Evolutionary conservation across 257 asterid genomes (phyloP).

Genomic region (Solanum appendiculatum): DNA sequence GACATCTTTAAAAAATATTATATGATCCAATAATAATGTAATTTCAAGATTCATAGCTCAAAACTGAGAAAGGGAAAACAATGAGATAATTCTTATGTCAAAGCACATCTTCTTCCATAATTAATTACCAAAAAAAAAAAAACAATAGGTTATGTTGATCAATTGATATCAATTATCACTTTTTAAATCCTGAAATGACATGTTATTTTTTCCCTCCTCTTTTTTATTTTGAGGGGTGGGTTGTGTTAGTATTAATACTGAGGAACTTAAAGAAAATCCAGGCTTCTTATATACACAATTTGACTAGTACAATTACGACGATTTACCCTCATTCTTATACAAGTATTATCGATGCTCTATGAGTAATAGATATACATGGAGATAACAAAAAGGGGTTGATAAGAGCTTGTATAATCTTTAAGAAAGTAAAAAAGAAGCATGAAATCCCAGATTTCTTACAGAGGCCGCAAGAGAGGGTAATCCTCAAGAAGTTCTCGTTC

Average conservation of each 20-base stretch:
- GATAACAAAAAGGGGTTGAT: not conserved
- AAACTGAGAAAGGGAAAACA: not conserved
- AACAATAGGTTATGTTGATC: not conserved
- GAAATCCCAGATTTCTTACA: conserved; percentile 23
- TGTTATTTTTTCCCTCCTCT: not conserved
- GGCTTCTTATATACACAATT: not conserved
- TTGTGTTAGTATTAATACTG: not conserved
- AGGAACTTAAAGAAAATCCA: not conserved
- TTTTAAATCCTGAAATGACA: not conserved
- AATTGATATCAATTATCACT: not conserved
- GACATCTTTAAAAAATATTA: not conserved
- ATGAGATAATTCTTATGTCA: not conserved
- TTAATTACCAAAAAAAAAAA: not conserved
- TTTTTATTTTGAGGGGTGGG: not conserved
- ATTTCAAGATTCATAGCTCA: not conserved
- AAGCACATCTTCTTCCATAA: not conserved
- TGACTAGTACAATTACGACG: not conserved
- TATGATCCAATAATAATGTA: not conserved
- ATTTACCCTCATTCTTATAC: not conserved
- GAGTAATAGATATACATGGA: not conserved
- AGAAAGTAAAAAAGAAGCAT: not conserved
- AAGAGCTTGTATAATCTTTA: not conserved
- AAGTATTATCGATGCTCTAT: not conserved
- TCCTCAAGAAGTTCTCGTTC: conserved; percentile 86
- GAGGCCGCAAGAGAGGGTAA: conserved; percentile 75